Conservation (phyloP, 2,329 filamentous ascomycete species). For the Colletotrichum plurivorum region DNA sequence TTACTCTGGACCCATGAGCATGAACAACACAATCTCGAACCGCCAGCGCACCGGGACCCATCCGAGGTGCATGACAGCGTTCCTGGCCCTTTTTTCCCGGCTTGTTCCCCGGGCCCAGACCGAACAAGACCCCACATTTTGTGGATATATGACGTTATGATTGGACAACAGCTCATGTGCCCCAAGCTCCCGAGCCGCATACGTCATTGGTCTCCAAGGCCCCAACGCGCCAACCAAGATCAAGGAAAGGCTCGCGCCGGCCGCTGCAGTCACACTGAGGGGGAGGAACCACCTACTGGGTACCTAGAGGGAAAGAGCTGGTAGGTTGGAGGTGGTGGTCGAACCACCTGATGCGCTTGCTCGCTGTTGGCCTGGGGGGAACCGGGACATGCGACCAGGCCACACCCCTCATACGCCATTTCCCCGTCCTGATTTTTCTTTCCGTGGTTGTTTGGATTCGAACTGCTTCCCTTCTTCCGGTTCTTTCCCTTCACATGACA, state of each 20-base stretch:
- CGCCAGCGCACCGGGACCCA: conserved; percentile 17
- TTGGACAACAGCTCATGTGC: conserved; percentile 25
- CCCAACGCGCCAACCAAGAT: conserved; percentile 36
- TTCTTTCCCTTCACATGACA: conserved; percentile 39
- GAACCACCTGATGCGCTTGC: conserved; percentile 27
- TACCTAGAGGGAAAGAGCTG: too few species aligned
- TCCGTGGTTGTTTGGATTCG: too few species aligned
- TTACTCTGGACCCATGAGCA: background rate
- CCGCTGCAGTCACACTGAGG: background rate
- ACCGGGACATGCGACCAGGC: background rate
- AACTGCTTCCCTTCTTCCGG: conserved; percentile 9
- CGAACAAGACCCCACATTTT: conserved; percentile 10
- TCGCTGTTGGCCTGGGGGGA: background rate
- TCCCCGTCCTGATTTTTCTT: background rate
- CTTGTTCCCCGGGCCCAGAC: conserved; percentile 23
- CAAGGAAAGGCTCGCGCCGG: conserved; percentile 37
- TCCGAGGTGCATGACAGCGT: conserved; percentile 27
- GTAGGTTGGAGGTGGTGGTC: background rate
- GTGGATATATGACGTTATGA: conserved; percentile 8
- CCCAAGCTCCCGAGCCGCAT: conserved; percentile 41
- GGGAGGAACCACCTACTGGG: background rate
- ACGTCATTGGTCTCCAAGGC: conserved; percentile 35
- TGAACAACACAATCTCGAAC: conserved; percentile 5
- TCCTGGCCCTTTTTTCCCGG: conserved; percentile 29
- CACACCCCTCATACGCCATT: conserved; percentile 14